Conservation (phyloP, 345 rosid genomes). For the Salix koriyanagi region DNA sequence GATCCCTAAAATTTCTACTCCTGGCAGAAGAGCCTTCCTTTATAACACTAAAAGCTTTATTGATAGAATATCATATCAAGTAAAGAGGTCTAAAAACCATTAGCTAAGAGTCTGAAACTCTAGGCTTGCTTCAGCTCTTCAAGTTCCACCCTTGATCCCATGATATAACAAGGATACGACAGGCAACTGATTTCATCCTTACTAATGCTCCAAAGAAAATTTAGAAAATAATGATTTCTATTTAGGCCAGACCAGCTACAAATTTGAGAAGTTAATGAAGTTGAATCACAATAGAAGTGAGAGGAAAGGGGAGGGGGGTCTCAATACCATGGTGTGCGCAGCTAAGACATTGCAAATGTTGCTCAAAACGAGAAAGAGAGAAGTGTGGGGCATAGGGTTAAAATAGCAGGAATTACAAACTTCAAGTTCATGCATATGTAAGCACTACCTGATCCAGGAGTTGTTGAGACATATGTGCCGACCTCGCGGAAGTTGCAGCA, state of each 20-base stretch:
- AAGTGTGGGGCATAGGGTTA: background rate
- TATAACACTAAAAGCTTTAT: too few relatives aligned
- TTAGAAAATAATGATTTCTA: background rate
- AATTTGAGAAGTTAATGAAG: background rate
- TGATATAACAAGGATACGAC: background rate
- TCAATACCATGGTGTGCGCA: background rate
- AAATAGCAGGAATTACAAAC: conserved; percentile 6
- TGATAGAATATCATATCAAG: too few relatives aligned
- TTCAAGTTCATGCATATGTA: conserved; percentile 11
- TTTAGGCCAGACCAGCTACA: background rate
- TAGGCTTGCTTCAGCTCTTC: too few relatives aligned
- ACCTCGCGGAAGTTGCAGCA: conserved; percentile 85
- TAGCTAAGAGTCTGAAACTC: too few relatives aligned
- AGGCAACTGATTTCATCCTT: background rate
- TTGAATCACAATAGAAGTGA: too few relatives aligned
- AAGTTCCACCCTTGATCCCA: too few relatives aligned
- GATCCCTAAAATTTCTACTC: too few relatives aligned
- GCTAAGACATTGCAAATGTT: background rate
- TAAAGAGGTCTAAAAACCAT: too few relatives aligned
- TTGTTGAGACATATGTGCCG: conserved; percentile 63
- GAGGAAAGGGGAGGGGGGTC: background rate
- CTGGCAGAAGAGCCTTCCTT: too few relatives aligned
- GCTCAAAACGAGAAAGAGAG: background rate
- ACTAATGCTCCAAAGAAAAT: background rate
- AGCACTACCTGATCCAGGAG: conserved; percentile 77